Evolutionary conservation across 208 protist species (phyloP), one percentile per base, ranked within the genome.

Genomic region (Trypanosoma vivax): DNA sequence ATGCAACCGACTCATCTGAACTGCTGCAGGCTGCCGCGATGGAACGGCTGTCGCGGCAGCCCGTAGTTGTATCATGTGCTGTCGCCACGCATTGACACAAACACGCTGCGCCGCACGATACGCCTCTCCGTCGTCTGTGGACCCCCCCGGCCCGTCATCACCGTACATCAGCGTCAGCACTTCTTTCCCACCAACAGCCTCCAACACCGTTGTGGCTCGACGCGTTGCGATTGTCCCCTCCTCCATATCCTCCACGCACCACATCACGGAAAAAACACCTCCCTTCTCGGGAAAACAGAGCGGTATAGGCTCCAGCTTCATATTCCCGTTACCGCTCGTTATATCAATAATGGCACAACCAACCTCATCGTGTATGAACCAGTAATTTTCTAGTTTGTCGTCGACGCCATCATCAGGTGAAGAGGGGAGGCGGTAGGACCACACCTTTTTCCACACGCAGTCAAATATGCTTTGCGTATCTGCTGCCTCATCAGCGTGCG

Each of bases 341-440:
- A 60, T 56, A 40, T 39, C 14, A 23, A 41, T 50, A 10, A 83
- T 65, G 9, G 76, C 70, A 34, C 76, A 76, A 24, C 76, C 76
- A 40, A 83, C 65, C 27, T 84, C 72, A 47, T 84, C 62, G n/a
- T 61, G 51, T 13, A 77, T 63, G 37, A 65, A 79, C 62, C 69
- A 75, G 50, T 52, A 65, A 47, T 29, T 65, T 23, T 65, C 65
- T 31, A 60, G 54, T 46, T 62, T 60, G 13, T 37, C 11, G 37
- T 67, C 57, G 9, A 38, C 43, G 13, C 40, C 60, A 31, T 52
- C 11, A 29, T 35, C 51, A 7, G 52, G 29, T 30, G 52, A 39
- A 10, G 43, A 37, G 11, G 59, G 51, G 2, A 76, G 58, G 5
- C 56, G 33, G 50, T 79, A 79, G 21, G 66, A 62, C 9, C 37